Evolutionary conservation across 352 stramenopile species (phyloP), one percentile per base, ranked within the genome.

Genomic region (Pythium plurisporium): DNA sequence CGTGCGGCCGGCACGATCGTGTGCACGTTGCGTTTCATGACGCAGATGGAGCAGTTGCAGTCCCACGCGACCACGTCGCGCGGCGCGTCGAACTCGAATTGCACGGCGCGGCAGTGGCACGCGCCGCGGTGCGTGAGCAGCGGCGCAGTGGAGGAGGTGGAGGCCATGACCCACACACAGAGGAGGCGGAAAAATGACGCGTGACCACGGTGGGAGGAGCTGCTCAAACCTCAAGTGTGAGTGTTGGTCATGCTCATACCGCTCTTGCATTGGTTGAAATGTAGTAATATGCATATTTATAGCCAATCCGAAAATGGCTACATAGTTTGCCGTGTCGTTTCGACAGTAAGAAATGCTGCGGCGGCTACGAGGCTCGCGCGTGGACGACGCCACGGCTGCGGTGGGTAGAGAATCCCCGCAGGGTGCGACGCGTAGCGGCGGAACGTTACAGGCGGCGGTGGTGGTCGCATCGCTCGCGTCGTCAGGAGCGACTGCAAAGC

Each of bases 21-120:
- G 65, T 94, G 83, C 25, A 65, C 59, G 67, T 93, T 94, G 31
- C 73, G 70, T 65, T 91, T 92, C 79, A 93, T 88, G 41, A 48
- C 38, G 67, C 83, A 95, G 43, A 94, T 85, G 31, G 80, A 90
- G 67, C 86, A 95, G 63, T 93, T 95, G 76, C 86, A 95, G 43
- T 86, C 73, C 33, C 70, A 86, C 4, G 72, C 69, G 29, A 91
- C 68, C 25, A 92, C 41, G 50, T 86, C 63, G 9, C 50, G 53
- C 6, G 79, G 55, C 23, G 72, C 86, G 12, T 86, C 65, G 50
- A 92, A 84, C 46, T 87, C 69, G 64, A 94, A 95, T 27, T 64
- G 55, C 31, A 95, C 79, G 17, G 65, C 61, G 40, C 69, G 59
- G 69, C 86, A 95, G 62, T 95, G 86, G 64, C 83, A 95, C 19